Evolutionary conservation across 2,329 filamentous ascomycete genomes (phyloP).

Genomic region (Ceratocystis eucalypticola): DNA sequence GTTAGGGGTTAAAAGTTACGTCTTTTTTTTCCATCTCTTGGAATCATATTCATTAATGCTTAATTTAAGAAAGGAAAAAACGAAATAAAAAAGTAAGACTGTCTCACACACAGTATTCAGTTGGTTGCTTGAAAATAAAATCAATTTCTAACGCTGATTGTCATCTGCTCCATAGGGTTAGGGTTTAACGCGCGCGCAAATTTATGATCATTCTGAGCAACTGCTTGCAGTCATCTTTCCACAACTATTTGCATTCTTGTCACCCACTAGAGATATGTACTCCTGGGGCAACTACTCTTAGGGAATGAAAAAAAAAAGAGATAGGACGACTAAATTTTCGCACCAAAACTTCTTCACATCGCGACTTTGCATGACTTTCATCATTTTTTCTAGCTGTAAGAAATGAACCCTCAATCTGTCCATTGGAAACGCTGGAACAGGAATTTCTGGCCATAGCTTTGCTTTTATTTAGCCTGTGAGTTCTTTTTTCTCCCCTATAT

Average conservation of each 20-base stretch:
- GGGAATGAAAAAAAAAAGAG: not conserved
- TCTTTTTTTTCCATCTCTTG: not conserved
- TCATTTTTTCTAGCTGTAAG: not conserved
- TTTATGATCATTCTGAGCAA: not conserved
- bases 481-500: not conserved
- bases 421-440: not conserved
- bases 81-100: too few species aligned
- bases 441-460: conserved; percentile 1
- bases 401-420: not conserved
- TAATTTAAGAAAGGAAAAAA: too few species aligned
- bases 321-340: not conserved
- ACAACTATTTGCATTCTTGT: not conserved
- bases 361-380: not conserved
- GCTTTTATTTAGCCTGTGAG: not conserved
- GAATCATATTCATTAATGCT: too few species aligned
- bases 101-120: too few species aligned
- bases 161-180: not conserved
- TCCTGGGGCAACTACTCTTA: not conserved
- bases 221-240: not conserved
- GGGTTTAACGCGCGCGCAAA: not conserved
- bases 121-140: too few species aligned
- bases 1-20: not conserved
- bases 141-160: too few species aligned
- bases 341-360: not conserved
- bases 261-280: too few species aligned